Evolutionary conservation across 345 rosid species (phyloP).

Genomic region (Pistacia atlantica): DNA sequence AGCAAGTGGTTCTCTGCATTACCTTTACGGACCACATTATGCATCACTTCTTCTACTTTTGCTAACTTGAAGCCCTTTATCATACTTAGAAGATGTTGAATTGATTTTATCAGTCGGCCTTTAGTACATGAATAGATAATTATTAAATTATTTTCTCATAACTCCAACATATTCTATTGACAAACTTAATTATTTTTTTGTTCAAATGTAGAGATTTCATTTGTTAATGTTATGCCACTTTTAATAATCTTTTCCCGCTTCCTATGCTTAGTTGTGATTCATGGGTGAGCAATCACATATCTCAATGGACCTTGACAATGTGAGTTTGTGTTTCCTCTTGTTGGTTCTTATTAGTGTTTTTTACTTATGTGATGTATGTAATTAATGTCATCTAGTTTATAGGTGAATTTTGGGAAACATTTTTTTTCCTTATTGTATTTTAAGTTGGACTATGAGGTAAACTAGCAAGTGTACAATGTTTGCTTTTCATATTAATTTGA

Average conservation of each 20-base stretch:
- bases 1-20: neutral
- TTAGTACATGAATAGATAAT: neutral
- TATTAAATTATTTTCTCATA: neutral
- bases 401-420: neutral
- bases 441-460: conserved; percentile 14
- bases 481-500: conserved; percentile 23
- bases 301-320: conserved; percentile 82
- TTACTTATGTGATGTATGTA: neutral
- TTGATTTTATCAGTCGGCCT: neutral
- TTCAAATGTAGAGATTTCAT: neutral
- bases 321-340: conserved; percentile 38
- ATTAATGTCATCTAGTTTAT: conserved; percentile 4
- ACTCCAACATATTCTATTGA: neutral
- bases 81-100: neutral
- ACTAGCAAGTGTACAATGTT: conserved; percentile 6
- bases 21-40: neutral
- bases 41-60: neutral
- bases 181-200: neutral
- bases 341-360: conserved; percentile 5
- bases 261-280: conserved; percentile 61
- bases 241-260: too few species aligned
- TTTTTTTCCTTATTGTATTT: neutral
- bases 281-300: conserved; percentile 91
- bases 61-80: neutral
- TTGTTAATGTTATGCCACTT: neutral